Base-by-base conservation (phyloP, 1,284 basidiomycete genomes). In the Marasmius sp. region DNA sequence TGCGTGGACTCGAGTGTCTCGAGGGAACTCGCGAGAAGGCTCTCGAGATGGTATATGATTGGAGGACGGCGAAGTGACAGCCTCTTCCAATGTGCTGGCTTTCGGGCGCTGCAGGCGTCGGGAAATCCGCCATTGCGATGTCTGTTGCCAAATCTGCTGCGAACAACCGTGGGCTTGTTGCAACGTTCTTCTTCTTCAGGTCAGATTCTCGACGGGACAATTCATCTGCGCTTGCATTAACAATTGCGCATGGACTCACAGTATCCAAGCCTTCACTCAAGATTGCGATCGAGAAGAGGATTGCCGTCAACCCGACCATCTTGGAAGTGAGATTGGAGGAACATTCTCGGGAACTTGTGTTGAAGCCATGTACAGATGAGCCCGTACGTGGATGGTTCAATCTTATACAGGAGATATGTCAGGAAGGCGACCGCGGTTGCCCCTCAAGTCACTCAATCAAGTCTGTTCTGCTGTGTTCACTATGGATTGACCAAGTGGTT, bases 81-180 rank as follows among this genome's bases (percentile, higher is more conserved):
- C 5, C 27, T 27, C 27, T 27, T 27, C 27, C 27, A 5, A 27
- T 27, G 5, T 27, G 27, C 27, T 27, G 27, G 27, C 27, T 27
- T 27, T 27, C 27, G 20, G 67, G 68, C 6, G 38, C 54, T 4
- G 65, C 65, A 10, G 68, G 68, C 4, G 43, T 38, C 11, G 68
- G 67, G 6, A 69, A 69, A 48, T 66, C 67, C 0, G 57, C 68
- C 4, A 64, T 69, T 11, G 67, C 68, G 0, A 64, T 61, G n/a
- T 65, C 64, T 1, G 43, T 69, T 14, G 63, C 65, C 16, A 37
- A 66, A 16, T 39, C 38, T 16, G 64, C 38, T 18, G 58, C 48
- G n/a, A 27, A 58, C 6, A 1, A 22, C 10, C 5, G 2, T 27
- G 54, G 51, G 5, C 33, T 34, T 1, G 55, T 68, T 4, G 65